phyloP scores from a whole-genome alignment of 2,329 filamentous ascomycete genomes.

The Massarina eburnea region DNA sequence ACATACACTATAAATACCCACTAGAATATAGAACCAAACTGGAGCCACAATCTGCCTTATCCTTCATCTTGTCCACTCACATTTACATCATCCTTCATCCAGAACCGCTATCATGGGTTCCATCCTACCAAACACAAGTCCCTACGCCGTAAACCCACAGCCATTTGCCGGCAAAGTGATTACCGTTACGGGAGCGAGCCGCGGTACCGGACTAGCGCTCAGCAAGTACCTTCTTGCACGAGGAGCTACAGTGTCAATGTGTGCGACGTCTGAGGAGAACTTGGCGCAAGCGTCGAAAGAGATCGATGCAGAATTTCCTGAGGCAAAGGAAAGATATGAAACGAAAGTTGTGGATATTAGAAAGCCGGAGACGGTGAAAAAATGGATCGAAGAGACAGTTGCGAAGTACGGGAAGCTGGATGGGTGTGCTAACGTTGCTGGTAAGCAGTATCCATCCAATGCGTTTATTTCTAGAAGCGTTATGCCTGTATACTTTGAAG shows the following conservation, averaged over 20 bases:
- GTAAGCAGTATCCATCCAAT: slow-evolving; percentile 2
- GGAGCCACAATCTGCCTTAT: no score
- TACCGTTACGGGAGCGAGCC: slow-evolving; percentile 14
- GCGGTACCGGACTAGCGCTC: slow-evolving; percentile 11
- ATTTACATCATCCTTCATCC: no score
- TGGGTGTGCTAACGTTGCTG: slow-evolving; percentile 15
- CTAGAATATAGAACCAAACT: no score
- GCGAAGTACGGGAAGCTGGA: slow-evolving; percentile 14
- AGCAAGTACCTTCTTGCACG: slow-evolving; percentile 13
- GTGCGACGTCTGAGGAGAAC: slow-evolving; percentile 12
- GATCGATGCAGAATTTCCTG: slow-evolving; percentile 11
- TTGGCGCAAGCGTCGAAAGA: slow-evolving; percentile 10
- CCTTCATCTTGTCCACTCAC: no score
- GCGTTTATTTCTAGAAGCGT: no score
- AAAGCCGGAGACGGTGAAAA: slow-evolving; percentile 7
- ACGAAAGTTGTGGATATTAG: slow-evolving; percentile 10
- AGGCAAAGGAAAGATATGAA: slow-evolving; percentile 11
- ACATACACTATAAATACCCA: no score
- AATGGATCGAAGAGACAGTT: slow-evolving; percentile 13
- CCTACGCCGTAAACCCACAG: slow-evolving; percentile 9
- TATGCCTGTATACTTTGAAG: no score
- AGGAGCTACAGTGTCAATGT: slow-evolving; percentile 13
- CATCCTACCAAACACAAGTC: background rate
- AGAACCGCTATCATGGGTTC: background rate
- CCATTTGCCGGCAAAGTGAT: slow-evolving; percentile 15